phyloP scores from a whole-genome alignment of 768 basidiomycete species.

The Pulveroboletus sp. region DNA sequence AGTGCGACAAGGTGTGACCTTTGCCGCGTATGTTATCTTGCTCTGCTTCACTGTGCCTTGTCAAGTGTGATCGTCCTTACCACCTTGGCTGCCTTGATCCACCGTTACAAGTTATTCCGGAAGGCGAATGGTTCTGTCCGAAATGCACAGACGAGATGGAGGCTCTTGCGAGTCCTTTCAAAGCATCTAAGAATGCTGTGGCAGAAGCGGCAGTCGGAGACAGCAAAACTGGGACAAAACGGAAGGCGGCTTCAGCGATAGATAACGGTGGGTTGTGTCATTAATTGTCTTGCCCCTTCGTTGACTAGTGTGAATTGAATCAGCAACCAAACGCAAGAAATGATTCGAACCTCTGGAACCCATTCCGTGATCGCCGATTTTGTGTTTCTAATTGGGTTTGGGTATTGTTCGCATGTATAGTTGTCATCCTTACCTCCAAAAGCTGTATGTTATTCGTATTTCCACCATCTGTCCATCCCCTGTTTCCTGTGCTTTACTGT shows the following conservation, averaged over 20 bases:
- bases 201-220: slow-evolving; percentile 6
- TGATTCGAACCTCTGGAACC: slow-evolving; percentile 10
- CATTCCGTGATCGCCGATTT: background rate
- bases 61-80: slow-evolving; percentile 84
- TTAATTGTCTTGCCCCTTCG: background rate
- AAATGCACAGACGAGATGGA: slow-evolving; percentile 60
- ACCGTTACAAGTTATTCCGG: slow-evolving; percentile 70
- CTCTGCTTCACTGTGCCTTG: slow-evolving; percentile 1
- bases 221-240: slow-evolving; percentile 34
- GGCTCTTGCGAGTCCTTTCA: slow-evolving; percentile 31
- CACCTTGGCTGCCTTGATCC: slow-evolving; percentile 80
- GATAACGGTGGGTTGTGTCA: slow-evolving; percentile 33
- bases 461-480: background rate
- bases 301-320: background rate
- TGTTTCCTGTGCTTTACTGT: background rate
- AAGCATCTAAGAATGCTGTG: slow-evolving; percentile 17
- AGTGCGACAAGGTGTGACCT: slow-evolving; percentile 78
- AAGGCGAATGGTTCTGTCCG: slow-evolving; percentile 92
- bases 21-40: background rate
- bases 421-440: slow-evolving; percentile 12
- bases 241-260: slow-evolving; percentile 41
- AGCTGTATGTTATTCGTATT: slow-evolving; percentile 27
- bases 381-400: slow-evolving; percentile 1
- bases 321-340: slow-evolving; percentile 39
- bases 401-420: slow-evolving; percentile 5